These are phyloP conservation scores for Neostapfia colusana DNA, from an alignment of 176 grass and related monocot species.

Conservation along the genomic window DNA sequence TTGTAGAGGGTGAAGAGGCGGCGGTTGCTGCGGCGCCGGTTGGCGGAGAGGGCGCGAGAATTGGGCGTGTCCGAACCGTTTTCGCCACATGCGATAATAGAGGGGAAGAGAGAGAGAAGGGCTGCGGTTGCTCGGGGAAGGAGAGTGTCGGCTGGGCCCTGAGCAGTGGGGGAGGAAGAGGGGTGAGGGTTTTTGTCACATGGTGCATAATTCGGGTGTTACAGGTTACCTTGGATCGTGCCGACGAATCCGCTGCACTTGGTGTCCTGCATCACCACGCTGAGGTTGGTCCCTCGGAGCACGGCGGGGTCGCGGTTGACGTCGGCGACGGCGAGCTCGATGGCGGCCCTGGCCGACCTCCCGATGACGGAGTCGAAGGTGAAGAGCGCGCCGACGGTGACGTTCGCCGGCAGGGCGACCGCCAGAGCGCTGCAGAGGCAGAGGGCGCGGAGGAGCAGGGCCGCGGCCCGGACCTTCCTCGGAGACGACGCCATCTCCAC, in stretches of 20 bases:
- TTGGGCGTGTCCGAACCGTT: no score
- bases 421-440: conserved; percentile 20
- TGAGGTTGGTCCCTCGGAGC: conserved; percentile 59
- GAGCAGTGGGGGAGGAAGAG: no score
- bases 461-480: no score
- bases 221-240: conserved; percentile 56
- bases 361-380: conserved; percentile 88
- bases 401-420: not conserved
- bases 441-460: conserved; percentile 1
- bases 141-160: no score
- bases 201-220: no score
- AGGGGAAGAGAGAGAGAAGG: no score
- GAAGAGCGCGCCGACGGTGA: conserved; percentile 79
- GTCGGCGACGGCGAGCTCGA: conserved; percentile 75
- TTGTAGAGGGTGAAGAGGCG: no score
- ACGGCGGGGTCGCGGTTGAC: conserved; percentile 57
- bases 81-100: no score
- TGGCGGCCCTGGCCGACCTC: conserved; percentile 54
- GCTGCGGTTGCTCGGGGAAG: no score
- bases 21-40: no score
- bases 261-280: conserved; percentile 54
- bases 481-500: not conserved
- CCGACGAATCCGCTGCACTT: conserved; percentile 94
- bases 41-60: no score
- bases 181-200: no score